Percentiles rank a stretch among this genome's conserved stretches.
Evolutionary conservation across 1,284 basidiomycete species (phyloP).

Genomic region (Amylostereum areolatum): DNA sequence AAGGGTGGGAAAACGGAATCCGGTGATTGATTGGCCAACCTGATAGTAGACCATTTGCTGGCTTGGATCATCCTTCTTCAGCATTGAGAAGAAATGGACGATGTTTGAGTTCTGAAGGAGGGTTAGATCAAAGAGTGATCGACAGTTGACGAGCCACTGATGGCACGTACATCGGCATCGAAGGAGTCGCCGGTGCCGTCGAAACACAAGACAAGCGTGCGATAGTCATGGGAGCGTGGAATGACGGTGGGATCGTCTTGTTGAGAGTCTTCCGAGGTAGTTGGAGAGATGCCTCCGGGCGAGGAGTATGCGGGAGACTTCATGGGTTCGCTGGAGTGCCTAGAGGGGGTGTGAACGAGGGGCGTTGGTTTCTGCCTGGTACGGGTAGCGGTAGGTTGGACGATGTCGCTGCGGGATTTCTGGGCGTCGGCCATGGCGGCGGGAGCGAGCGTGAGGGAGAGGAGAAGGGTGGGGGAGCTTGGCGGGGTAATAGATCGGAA

Average conservation of each 20-base stretch:
- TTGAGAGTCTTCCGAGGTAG: slow-evolving; percentile 3
- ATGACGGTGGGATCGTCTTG: slow-evolving; percentile 20
- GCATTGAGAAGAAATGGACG: slow-evolving; percentile 41
- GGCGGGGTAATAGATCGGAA: too few species aligned
- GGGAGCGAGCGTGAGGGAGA: too few species aligned
- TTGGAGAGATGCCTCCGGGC: not conserved
- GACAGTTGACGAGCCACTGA: not conserved
- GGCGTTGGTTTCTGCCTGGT: too few species aligned
- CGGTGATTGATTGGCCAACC: slow-evolving; percentile 20
- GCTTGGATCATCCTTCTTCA: slow-evolving; percentile 44
- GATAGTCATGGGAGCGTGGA: slow-evolving; percentile 24
- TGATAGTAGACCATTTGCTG: slow-evolving; percentile 63
- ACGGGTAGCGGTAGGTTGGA: too few species aligned
- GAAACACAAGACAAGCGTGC: slow-evolving; percentile 50
- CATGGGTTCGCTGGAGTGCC: too few species aligned
- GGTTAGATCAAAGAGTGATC: not conserved
- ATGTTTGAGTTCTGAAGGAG: slow-evolving; percentile 38
- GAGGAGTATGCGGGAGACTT: not conserved
- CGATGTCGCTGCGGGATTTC: too few species aligned
- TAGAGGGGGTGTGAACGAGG: too few species aligned
- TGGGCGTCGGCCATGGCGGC: too few species aligned
- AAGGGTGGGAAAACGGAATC: slow-evolving; percentile 4
- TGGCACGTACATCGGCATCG: slow-evolving; percentile 38
- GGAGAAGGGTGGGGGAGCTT: too few species aligned
- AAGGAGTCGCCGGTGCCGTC: slow-evolving; percentile 57